phyloP scores from a whole-genome alignment of 192 early-diverging fungal genomes.

The Coemansia umbellata region DNA sequence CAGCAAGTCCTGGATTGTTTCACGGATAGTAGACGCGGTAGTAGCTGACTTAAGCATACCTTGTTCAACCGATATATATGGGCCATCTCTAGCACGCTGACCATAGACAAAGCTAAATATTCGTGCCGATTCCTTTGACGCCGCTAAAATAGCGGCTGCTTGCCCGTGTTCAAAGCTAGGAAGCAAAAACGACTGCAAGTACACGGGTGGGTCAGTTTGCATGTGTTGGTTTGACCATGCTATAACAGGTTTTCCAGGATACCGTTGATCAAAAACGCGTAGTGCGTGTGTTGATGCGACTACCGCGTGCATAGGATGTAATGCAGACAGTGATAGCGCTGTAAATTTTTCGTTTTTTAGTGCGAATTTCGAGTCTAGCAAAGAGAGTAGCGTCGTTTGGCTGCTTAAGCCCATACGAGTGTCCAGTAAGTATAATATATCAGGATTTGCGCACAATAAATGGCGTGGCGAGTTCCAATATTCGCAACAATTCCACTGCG shows the following conservation, averaged over 20 bases:
- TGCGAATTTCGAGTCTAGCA: slow-evolving; percentile 18
- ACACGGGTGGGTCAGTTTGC: slow-evolving; percentile 17
- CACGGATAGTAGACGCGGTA: not conserved
- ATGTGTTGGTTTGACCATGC: slow-evolving; percentile 19
- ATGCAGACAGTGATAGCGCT: slow-evolving; percentile 18
- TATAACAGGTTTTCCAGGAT: slow-evolving; percentile 25
- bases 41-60: slow-evolving; percentile 16
- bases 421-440: slow-evolving; percentile 19
- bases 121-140: slow-evolving; percentile 14
- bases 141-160: slow-evolving; percentile 17
- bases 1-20: slow-evolving; percentile 19
- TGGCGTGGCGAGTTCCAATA: slow-evolving; percentile 41
- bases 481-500: slow-evolving; percentile 41
- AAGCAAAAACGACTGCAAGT: slow-evolving; percentile 13
- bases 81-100: slow-evolving; percentile 16
- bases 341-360: slow-evolving; percentile 19
- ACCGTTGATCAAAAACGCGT: slow-evolving; percentile 42
- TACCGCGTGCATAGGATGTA: slow-evolving; percentile 38
- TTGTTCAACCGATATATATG: slow-evolving; percentile 30
- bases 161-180: slow-evolving; percentile 7
- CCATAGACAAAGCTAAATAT: slow-evolving; percentile 22
- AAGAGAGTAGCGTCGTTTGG: slow-evolving; percentile 3
- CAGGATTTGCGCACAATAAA: slow-evolving; percentile 25
- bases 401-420: slow-evolving; percentile 4
- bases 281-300: slow-evolving; percentile 35